These are phyloP conservation scores for Camelina hispida DNA, from an alignment of 345 rosid genomes.

Conservation along the genomic window DNA sequence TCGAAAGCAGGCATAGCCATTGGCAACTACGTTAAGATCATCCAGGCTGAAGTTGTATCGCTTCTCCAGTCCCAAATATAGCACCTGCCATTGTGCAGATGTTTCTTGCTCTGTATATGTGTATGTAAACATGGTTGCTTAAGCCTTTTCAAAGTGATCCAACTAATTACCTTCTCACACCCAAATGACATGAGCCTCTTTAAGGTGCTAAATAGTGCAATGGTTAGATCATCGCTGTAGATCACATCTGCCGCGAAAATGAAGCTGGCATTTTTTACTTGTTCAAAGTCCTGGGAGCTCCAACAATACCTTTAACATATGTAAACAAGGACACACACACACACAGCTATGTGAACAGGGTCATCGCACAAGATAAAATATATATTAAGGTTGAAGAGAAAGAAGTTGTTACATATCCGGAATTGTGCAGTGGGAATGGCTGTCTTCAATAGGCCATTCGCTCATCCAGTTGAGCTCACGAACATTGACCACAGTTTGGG, in stretches of 20 bases:
- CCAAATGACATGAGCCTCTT: constrained; percentile 45
- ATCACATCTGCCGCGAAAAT: constrained; percentile 46
- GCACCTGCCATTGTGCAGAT: constrained; percentile 49
- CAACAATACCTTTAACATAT: constrained; percentile 36
- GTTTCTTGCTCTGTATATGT: not conserved
- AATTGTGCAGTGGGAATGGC: constrained; percentile 33
- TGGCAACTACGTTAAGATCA: constrained; percentile 73
- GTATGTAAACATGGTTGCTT: not conserved
- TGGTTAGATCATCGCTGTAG: constrained; percentile 47
- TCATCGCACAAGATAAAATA: not conserved
- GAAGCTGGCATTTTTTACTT: constrained; percentile 35
- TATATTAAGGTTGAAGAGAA: constrained; percentile 18
- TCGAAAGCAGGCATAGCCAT: constrained; percentile 77
- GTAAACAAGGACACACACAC: not conserved
- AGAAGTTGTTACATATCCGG: constrained; percentile 46
- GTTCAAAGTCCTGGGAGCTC: constrained; percentile 43
- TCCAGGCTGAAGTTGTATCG: constrained; percentile 88
- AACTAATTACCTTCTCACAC: constrained; percentile 37
- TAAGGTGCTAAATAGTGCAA: constrained; percentile 39
- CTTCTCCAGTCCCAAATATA: constrained; percentile 88
- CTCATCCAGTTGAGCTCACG: constrained; percentile 81
- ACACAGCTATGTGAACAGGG: not conserved
- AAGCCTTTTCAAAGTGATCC: constrained; percentile 8
- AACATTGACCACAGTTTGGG: constrained; percentile 54
- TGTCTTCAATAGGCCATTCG: constrained; percentile 63